Conservation (phyloP, 148 eudicot genomes). For the Gaultheria prostrata region DNA sequence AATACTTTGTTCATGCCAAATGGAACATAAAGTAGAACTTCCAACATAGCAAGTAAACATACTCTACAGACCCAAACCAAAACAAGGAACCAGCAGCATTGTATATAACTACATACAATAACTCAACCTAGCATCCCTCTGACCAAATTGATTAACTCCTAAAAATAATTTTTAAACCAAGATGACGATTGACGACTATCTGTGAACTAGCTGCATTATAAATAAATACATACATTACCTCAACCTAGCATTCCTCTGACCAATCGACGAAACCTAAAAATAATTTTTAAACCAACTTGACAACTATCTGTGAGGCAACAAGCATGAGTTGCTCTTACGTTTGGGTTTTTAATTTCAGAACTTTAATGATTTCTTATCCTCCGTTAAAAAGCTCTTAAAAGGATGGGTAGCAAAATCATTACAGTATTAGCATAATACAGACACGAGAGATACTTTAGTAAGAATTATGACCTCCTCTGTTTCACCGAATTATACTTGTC, state of each 20-base stretch:
- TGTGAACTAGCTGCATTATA: neutral
- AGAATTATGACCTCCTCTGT: constrained; percentile 52
- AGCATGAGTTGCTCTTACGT: neutral
- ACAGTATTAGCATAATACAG: neutral
- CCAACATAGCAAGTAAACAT: neutral
- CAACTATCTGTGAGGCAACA: neutral
- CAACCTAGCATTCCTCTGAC: neutral
- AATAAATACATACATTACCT: neutral
- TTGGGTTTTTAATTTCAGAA: neutral
- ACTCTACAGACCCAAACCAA: neutral
- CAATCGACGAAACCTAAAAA: neutral
- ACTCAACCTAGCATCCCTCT: neutral
- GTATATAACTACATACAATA: neutral
- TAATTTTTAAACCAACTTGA: neutral
- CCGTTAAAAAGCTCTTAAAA: neutral
- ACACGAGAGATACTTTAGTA: neutral
- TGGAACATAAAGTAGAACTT: neutral
- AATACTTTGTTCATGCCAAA: constrained; percentile 10
- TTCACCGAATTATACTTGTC: constrained; percentile 67
- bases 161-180: neutral
- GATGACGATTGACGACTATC: neutral
- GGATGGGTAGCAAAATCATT: neutral
- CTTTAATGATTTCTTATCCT: neutral
- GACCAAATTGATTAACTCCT: neutral
- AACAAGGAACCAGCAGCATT: neutral